Percentiles rank a stretch among this genome's conserved stretches.
These are phyloP conservation scores for Phytophthora hybrid DNA, from an alignment of 352 stramenopile species.

Conservation along the genomic window DNA sequence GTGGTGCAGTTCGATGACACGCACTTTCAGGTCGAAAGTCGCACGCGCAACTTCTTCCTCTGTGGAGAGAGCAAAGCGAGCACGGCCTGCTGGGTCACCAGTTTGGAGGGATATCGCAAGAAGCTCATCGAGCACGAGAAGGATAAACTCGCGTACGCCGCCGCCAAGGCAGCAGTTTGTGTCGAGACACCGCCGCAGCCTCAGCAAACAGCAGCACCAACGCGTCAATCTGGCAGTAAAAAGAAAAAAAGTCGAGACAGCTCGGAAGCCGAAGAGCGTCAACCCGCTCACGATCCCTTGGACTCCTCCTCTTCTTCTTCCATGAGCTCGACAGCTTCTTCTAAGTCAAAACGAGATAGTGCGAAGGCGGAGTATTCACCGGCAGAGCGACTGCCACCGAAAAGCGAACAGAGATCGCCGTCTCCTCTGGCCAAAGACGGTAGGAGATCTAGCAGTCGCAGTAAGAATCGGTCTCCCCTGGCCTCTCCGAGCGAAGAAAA, in stretches of 20 bases:
- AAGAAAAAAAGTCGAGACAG: conserved; percentile 41
- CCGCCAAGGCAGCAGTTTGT: conserved; percentile 14
- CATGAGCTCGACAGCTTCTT: conserved; percentile 33
- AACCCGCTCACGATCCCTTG: conserved; percentile 14
- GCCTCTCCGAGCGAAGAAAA: conserved; percentile 22
- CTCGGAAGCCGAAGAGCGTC: conserved; percentile 22
- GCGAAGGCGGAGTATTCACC: conserved; percentile 13
- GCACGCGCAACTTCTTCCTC: conserved; percentile 87
- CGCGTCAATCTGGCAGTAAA: conserved; percentile 24
- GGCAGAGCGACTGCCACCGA: conserved; percentile 11
- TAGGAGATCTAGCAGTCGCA: conserved; percentile 18
- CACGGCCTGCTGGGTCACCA: conserved; percentile 83
- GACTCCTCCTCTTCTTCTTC: conserved; percentile 36
- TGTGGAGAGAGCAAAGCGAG: conserved; percentile 87
- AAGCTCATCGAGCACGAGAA: conserved; percentile 78
- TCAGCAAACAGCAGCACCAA: conserved; percentile 4
- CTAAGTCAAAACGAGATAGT: conserved; percentile 25
- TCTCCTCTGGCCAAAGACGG: conserved; percentile 32
- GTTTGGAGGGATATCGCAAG: conserved; percentile 80
- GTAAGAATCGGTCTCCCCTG: conserved; percentile 17
- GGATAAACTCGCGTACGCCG: conserved; percentile 53
- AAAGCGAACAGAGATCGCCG: conserved; percentile 34
- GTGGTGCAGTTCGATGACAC: conserved; percentile 88
- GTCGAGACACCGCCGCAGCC: conserved; percentile 7
- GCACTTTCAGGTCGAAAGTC: conserved; percentile 87